phyloP scores from a whole-genome alignment of 441 rosid genomes.

The Melianthus villosus region DNA sequence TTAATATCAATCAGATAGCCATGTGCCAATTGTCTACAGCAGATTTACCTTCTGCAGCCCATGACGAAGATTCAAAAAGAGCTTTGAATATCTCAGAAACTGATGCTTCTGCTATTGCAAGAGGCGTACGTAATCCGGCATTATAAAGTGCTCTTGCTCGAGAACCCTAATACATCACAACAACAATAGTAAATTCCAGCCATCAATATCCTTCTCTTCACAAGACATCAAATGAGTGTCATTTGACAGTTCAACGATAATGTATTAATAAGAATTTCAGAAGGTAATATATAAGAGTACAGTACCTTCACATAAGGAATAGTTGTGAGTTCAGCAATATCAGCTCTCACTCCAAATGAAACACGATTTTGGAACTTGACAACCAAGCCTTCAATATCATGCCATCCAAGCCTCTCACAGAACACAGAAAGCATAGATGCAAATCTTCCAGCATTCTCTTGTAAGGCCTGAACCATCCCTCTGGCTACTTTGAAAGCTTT shows the following conservation, averaged over 20 bases:
- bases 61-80: conserved; percentile 77
- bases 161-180: conserved; percentile 83
- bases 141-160: conserved; percentile 93
- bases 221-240: background rate
- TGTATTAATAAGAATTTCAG: too few species aligned
- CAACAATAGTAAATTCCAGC: too few species aligned
- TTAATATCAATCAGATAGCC: background rate
- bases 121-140: conserved; percentile 84
- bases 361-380: conserved; percentile 93
- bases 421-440: conserved; percentile 93
- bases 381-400: conserved; percentile 87
- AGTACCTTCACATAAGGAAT: conserved; percentile 90
- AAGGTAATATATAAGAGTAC: conserved; percentile 9
- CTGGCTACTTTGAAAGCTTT: conserved; percentile 88
- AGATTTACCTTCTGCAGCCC: conserved; percentile 66
- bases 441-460: conserved; percentile 97
- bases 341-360: conserved; percentile 97
- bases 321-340: conserved; percentile 87
- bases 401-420: conserved; percentile 97
- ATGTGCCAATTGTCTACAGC: conserved; percentile 6
- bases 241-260: background rate
- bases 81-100: conserved; percentile 75
- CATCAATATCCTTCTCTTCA: too few species aligned
- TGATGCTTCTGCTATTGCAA: conserved; percentile 91
- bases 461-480: conserved; percentile 96